phyloP scores from a whole-genome alignment of 140 eudicot species.

The Eryngium alpinum region DNA sequence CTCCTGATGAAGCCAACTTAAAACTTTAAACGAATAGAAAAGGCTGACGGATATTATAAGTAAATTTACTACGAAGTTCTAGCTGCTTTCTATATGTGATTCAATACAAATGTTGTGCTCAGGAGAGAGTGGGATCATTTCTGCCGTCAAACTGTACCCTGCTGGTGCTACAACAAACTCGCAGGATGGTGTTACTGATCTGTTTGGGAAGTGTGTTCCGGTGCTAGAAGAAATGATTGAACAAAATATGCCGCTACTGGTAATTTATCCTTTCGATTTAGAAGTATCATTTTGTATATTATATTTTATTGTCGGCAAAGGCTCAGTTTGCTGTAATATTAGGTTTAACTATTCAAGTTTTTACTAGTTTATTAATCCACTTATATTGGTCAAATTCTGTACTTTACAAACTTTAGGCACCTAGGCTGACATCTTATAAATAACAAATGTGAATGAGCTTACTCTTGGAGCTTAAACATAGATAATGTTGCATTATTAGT shows the following conservation, averaged over 20 bases:
- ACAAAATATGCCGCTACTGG: conserved; percentile 93
- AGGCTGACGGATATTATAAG: background rate
- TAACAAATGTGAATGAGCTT: background rate
- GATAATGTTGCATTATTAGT: background rate
- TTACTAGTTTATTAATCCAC: background rate
- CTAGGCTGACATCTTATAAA: background rate
- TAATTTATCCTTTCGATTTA: conserved; percentile 14
- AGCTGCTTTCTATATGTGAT: background rate
- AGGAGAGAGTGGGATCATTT: conserved; percentile 91
- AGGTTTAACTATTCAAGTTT: too few relatives aligned
- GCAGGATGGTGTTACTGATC: conserved; percentile 97
- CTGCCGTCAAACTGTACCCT: conserved; percentile 88
- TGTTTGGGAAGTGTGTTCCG: conserved; percentile 86
- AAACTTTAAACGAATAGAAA: background rate
- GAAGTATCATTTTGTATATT: background rate
- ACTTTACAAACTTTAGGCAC: background rate
- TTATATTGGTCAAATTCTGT: background rate
- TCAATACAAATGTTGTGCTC: conserved; percentile 10
- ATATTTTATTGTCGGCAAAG: background rate
- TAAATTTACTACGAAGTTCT: background rate
- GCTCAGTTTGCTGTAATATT: background rate
- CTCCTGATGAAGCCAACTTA: background rate
- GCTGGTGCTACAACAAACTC: conserved; percentile 99
- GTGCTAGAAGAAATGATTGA: conserved; percentile 82
- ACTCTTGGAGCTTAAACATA: background rate